phyloP scores from a whole-genome alignment of 179 eudicot species.

The Sideroxylon spinosum region DNA sequence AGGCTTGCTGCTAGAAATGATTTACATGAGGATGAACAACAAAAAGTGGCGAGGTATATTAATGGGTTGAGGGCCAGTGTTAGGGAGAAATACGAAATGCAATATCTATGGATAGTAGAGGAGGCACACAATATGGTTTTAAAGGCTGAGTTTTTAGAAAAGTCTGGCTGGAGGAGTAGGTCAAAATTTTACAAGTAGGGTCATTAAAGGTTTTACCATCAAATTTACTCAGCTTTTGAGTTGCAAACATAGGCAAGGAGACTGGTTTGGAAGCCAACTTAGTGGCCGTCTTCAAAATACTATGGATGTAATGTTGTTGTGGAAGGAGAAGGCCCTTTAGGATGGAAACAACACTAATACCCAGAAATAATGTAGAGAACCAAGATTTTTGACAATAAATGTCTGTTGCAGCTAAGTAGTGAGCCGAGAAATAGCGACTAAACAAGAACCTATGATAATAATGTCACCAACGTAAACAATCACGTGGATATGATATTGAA shows the following conservation, averaged over 20 bases:
- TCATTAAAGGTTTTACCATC: neutral
- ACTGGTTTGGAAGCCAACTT: neutral
- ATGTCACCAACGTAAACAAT: neutral
- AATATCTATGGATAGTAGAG: too few relatives aligned
- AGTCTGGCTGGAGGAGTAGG: too few relatives aligned
- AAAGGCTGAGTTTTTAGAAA: too few relatives aligned
- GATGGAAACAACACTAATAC: neutral
- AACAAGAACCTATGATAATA: neutral
- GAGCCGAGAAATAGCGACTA: neutral
- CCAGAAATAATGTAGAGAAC: neutral
- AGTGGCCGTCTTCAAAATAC: neutral
- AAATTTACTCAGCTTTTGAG: neutral
- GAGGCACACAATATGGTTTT: too few relatives aligned
- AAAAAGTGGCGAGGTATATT: too few relatives aligned
- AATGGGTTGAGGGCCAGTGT: too few relatives aligned
- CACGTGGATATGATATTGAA: neutral
- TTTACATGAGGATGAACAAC: too few relatives aligned
- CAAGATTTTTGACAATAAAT: slow-evolving; percentile 3
- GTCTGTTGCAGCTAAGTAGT: neutral
- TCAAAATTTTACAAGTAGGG: too few relatives aligned
- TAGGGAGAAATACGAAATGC: too few relatives aligned
- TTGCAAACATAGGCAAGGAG: neutral
- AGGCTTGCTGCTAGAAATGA: too few relatives aligned
- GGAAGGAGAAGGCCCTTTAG: neutral
- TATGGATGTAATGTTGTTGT: slow-evolving; percentile 2